These are phyloP conservation scores for Gnaphalium uliginosum DNA, from an alignment of 129 eudicot species.

Conservation along the genomic window DNA sequence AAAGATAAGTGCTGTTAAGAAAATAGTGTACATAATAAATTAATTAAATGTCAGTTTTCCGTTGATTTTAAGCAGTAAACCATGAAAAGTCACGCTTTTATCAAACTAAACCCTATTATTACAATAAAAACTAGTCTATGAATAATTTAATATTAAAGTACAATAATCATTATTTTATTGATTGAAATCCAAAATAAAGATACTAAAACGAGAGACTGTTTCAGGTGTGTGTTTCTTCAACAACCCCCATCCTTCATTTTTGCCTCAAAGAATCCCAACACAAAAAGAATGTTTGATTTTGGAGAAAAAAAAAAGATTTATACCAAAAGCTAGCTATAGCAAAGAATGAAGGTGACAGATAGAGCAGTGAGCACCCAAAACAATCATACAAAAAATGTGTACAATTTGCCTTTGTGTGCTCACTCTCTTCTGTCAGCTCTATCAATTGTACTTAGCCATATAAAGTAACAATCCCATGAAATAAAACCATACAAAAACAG, in stretches of 20 bases:
- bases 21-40: slow-evolving; percentile 5
- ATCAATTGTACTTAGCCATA: slow-evolving; percentile 2
- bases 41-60: slow-evolving; percentile 30
- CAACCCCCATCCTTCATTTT: slow-evolving; percentile 11
- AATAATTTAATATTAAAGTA: slow-evolving; percentile 21
- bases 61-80: slow-evolving; percentile 36
- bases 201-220: background rate
- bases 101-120: slow-evolving; percentile 34
- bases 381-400: slow-evolving; percentile 31
- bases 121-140: slow-evolving; percentile 18
- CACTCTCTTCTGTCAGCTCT: slow-evolving; percentile 59
- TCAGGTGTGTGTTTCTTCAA: slow-evolving; percentile 23
- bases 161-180: background rate
- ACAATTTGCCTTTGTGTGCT: slow-evolving; percentile 50
- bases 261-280: slow-evolving; percentile 3
- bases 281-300: slow-evolving; percentile 14
- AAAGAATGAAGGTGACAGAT: slow-evolving; percentile 43
- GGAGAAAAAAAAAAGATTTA: no score
- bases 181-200: background rate
- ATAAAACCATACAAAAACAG: background rate
- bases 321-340: background rate
- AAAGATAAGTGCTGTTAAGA: slow-evolving; percentile 7
- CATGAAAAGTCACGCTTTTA: slow-evolving; percentile 25
- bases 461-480: background rate
- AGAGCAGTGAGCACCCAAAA: slow-evolving; percentile 59